phyloP scores from a whole-genome alignment of 192 early-diverging fungal genomes.

The Backusella tuberculispora region DNA sequence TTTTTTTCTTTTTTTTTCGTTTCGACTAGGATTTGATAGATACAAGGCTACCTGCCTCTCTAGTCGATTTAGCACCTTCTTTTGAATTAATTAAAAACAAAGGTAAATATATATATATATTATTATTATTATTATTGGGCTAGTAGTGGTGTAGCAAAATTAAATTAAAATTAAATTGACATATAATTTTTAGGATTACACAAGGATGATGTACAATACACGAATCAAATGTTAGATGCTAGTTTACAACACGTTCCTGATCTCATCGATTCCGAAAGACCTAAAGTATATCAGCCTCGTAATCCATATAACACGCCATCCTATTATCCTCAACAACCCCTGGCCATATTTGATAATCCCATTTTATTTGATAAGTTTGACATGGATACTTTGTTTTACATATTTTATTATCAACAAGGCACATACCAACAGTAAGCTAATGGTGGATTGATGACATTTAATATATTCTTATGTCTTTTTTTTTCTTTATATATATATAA shows the following conservation, averaged over 20 bases:
- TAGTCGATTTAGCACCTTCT: constrained; percentile 58
- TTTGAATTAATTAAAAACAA: constrained; percentile 58
- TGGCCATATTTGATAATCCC: constrained; percentile 82
- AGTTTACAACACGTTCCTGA: constrained; percentile 86
- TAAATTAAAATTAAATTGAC: background rate
- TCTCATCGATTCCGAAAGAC: constrained; percentile 81
- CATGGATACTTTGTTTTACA: constrained; percentile 94
- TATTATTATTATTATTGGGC: no score
- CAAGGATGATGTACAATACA: constrained; percentile 51
- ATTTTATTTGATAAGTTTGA: constrained; percentile 90
- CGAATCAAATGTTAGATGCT: constrained; percentile 80
- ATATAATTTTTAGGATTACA: constrained; percentile 26
- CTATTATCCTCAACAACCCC: constrained; percentile 91
- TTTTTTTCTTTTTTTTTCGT: no score
- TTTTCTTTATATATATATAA: background rate
- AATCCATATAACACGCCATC: constrained; percentile 80
- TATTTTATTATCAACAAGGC: constrained; percentile 97
- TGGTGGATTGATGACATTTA: background rate
- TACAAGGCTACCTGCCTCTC: constrained; percentile 51
- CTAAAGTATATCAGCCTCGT: constrained; percentile 77
- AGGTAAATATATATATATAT: constrained; percentile 27
- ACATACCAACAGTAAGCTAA: constrained; percentile 83
- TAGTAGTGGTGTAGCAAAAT: no score
- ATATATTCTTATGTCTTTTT: no score
- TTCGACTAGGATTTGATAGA: constrained; percentile 31